Percentiles rank a stretch among this genome's conserved stretches.
phyloP scores from a whole-genome alignment of 306 rosid genomes.

The Prunus campanulata region DNA sequence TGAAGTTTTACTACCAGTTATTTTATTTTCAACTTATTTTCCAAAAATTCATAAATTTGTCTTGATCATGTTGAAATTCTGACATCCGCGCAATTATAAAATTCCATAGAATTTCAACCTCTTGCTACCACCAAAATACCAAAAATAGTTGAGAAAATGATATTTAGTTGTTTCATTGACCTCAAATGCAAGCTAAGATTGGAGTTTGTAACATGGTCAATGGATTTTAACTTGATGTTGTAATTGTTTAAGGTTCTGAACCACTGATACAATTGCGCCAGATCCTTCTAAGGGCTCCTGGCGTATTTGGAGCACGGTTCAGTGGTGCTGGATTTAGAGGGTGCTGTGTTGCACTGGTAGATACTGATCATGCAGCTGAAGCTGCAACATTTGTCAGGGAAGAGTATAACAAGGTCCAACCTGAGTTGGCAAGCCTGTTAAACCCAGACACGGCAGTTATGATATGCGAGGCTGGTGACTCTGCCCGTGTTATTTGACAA shows the following conservation, averaged over 20 bases:
- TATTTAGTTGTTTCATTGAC: not conserved
- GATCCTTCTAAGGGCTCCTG: conserved; percentile 78
- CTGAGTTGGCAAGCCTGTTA: conserved; percentile 50
- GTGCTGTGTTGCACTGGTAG: conserved; percentile 85
- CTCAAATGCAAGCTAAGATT: not conserved
- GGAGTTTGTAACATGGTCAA: not conserved
- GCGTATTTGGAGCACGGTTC: conserved; percentile 85
- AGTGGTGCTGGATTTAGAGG: conserved; percentile 99
- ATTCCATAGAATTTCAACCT: not conserved
- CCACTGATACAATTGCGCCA: conserved; percentile 76
- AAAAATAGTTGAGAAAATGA: not conserved
- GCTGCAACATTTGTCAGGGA: conserved; percentile 67
- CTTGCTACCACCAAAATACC: not conserved
- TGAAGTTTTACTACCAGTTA: not conserved
- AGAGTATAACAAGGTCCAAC: conserved; percentile 65
- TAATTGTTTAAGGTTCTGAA: conserved; percentile 53
- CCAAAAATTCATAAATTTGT: not conserved
- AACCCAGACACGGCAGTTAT: conserved; percentile 43
- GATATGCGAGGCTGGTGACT: conserved; percentile 71
- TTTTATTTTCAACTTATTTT: not conserved
- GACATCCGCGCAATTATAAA: not conserved
- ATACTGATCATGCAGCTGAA: conserved; percentile 55
- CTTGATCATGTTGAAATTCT: not conserved
- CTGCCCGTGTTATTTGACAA: conserved; percentile 58
- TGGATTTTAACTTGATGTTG: conserved; percentile 2